These are phyloP conservation scores for Escallonia rubra DNA, from an alignment of 129 eudicot genomes.

Conservation along the genomic window DNA sequence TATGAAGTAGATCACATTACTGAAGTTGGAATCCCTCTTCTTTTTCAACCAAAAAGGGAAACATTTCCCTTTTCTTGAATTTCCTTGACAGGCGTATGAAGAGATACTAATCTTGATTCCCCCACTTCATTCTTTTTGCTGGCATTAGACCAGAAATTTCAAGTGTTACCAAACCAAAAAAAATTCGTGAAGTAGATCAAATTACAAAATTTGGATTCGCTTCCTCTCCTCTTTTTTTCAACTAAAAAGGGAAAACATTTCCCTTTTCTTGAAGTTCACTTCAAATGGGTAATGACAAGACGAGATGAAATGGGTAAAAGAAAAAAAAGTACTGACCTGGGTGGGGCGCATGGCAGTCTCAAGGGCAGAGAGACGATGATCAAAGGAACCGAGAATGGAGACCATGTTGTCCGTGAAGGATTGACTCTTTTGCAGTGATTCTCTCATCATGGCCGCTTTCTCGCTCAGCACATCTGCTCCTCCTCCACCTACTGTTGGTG, in stretches of 20 bases:
- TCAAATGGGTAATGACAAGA: neutral
- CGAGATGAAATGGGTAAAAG: slow-evolving; percentile 3
- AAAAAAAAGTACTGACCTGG: slow-evolving; percentile 42
- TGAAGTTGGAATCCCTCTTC: too few species aligned
- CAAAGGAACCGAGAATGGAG: slow-evolving; percentile 84
- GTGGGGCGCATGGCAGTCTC: slow-evolving; percentile 99
- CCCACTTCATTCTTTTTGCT: too few species aligned
- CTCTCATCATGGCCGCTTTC: slow-evolving; percentile 83
- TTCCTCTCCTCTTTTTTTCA: neutral
- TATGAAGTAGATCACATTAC: too few species aligned
- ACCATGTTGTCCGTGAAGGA: slow-evolving; percentile 83
- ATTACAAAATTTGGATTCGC: neutral
- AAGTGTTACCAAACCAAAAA: neutral
- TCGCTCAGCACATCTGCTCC: slow-evolving; percentile 59
- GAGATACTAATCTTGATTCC: too few species aligned
- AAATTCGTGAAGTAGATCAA: neutral
- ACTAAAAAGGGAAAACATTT: neutral
- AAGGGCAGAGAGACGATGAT: slow-evolving; percentile 95
- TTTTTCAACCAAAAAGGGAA: too few species aligned
- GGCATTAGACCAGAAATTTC: too few species aligned
- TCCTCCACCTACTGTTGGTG: slow-evolving; percentile 18
- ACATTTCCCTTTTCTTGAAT: too few species aligned
- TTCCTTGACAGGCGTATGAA: too few species aligned
- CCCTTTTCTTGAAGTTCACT: neutral
- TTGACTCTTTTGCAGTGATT: slow-evolving; percentile 77